Base-by-base conservation (phyloP, 2,329 filamentous ascomycete species). In the Neophaeococcomyces mojaviensis region DNA sequence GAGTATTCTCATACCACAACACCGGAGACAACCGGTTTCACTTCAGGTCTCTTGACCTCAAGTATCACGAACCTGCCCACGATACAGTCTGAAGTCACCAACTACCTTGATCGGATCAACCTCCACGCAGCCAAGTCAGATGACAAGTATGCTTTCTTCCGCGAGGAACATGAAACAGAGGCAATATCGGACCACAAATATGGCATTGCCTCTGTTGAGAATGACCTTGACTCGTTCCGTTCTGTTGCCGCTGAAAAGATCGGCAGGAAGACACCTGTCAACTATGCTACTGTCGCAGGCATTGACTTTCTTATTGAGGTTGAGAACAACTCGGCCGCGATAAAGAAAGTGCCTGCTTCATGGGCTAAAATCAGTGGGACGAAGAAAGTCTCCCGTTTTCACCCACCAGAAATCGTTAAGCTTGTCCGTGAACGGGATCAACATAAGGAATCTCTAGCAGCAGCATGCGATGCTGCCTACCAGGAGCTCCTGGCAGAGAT, bases 301-400 rank as follows among this genome's bases (percentile, higher is more conserved):
- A 94, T 97, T 56, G 92, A 97, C 62, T 98, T 88, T 61, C 78
- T 98, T 16, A 86, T 98, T 58, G 92, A 97, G 66, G 84, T 98
- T 4, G 76, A 86, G 55, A 96, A 94, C 64, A 74, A 59, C 18
- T 70, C 68, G 9, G 65, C 76, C 1, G 79, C 87, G 44, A 75
- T 96, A 49, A 92, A 88, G 62, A 80, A 83, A 47, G 88, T 98
- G 0, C 92, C 92, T 1, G 90, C 92, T 3, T 94, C 87, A 0
- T 98, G 92, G 92, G 75, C 78, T 53, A 97, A 98, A 66, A 86
- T 97, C 58, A 94, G 85, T 47, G 89, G 90, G 40, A 98, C 92
- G 5, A 97, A 97, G 65, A 88, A 87, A 58, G 70, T 89, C 4
- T 89, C 88, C 0, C 82, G 92, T 48, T 98, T 97, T 64, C 92